Evolutionary conservation across 2,329 filamentous ascomycete genomes (phyloP).

Genomic region (Ilyonectria mors-panacis): DNA sequence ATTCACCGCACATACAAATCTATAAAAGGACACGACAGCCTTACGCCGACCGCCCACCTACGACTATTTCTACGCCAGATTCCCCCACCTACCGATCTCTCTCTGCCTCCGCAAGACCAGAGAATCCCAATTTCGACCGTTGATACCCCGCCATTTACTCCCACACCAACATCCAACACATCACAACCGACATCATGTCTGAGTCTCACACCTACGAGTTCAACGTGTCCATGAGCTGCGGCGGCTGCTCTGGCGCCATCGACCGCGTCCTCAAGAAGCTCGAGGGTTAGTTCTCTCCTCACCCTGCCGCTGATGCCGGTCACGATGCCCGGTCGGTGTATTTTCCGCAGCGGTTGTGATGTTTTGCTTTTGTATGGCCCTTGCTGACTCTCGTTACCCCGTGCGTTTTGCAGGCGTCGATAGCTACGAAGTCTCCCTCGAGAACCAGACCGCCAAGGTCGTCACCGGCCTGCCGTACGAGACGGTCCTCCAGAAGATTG

Average conservation of each 20-base stretch:
- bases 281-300: slow-evolving; percentile 73
- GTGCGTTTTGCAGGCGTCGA: slow-evolving; percentile 78
- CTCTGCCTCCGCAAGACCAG: slow-evolving; percentile 9
- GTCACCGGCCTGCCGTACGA: slow-evolving; percentile 82
- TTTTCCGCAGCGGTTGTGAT: background rate
- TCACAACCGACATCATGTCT: slow-evolving; percentile 68
- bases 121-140: slow-evolving; percentile 7
- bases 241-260: slow-evolving; percentile 95
- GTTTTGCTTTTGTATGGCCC: background rate
- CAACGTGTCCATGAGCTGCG: slow-evolving; percentile 93
- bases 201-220: slow-evolving; percentile 94
- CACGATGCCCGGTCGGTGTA: background rate
- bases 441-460: slow-evolving; percentile 86
- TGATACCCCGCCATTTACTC: slow-evolving; percentile 39
- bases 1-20: background rate
- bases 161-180: slow-evolving; percentile 15
- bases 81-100: slow-evolving; percentile 20
- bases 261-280: slow-evolving; percentile 94
- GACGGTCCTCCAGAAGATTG: slow-evolving; percentile 87
- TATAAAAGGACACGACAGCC: slow-evolving; percentile 27
- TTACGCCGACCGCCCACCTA: background rate
- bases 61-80: background rate
- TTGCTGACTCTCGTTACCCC: slow-evolving; percentile 11
- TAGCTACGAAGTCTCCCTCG: slow-evolving; percentile 88
- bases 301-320: background rate